Evolutionary conservation across 352 stramenopile genomes (phyloP).

Genomic region (Elongisporangium undulatum): DNA sequence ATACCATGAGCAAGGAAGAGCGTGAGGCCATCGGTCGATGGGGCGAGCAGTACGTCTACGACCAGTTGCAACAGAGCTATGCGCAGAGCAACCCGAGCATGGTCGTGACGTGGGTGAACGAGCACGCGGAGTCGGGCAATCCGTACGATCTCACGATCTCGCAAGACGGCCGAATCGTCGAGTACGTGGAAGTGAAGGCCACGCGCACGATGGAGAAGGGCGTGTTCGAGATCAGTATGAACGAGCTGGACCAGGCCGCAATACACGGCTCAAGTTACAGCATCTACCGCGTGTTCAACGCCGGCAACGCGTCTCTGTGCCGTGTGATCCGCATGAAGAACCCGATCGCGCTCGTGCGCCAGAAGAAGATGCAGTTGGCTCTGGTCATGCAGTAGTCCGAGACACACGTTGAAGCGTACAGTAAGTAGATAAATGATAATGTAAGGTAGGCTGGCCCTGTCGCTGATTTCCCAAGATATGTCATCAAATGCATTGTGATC

Average conservation of each 20-base stretch:
- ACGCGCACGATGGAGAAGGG: conserved; percentile 86
- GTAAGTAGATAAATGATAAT: too few relatives aligned
- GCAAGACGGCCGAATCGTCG: conserved; percentile 37
- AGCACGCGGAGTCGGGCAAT: conserved; percentile 71
- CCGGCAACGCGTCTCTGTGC: conserved; percentile 59
- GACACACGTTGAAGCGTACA: too few relatives aligned
- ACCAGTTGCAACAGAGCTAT: conserved; percentile 55
- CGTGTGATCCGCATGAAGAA: conserved; percentile 85
- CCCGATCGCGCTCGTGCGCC: conserved; percentile 69
- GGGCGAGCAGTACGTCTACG: conserved; percentile 80
- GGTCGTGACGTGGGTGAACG: conserved; percentile 72
- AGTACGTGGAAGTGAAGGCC: conserved; percentile 86
- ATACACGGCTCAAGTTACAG: conserved; percentile 72
- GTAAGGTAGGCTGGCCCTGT: too few relatives aligned
- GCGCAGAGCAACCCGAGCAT: conserved; percentile 26
- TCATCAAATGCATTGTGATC: too few relatives aligned
- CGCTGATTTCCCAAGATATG: too few relatives aligned
- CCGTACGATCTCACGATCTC: conserved; percentile 79
- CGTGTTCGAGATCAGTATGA: conserved; percentile 88
- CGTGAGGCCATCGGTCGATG: conserved; percentile 74
- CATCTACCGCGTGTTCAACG: conserved; percentile 87
- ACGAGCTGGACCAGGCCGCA: conserved; percentile 80
- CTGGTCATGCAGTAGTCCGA: conserved; percentile 65
- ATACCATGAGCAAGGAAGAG: conserved; percentile 73
- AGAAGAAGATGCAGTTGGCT: conserved; percentile 78